Percentiles rank a stretch among this genome's conserved stretches.
Evolutionary conservation across 805 yeast species (phyloP).

Genomic region (Pichia scutulata): DNA sequence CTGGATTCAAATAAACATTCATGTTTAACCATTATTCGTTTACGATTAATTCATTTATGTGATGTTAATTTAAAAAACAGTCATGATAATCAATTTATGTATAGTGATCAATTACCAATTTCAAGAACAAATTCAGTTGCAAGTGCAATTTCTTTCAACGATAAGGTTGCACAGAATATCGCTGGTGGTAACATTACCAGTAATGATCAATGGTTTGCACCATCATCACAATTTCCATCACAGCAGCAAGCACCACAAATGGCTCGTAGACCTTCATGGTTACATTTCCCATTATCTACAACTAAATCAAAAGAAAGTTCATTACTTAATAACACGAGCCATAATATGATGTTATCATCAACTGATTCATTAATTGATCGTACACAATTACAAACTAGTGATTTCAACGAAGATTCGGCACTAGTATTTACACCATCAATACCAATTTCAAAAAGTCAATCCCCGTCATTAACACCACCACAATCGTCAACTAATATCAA

Average conservation of each 20-base stretch:
- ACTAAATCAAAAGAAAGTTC: background rate
- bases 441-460: background rate
- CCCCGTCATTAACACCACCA: background rate
- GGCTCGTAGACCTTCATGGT: constrained; percentile 28
- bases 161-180: constrained; percentile 1
- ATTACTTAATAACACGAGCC: background rate
- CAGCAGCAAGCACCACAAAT: constrained; percentile 3
- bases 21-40: constrained; percentile 26
- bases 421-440: background rate
- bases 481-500: background rate
- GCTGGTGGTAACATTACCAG: background rate
- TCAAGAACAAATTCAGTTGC: constrained; percentile 8
- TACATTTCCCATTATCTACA: constrained; percentile 27
- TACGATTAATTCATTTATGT: constrained; percentile 27
- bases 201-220: background rate
- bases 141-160: constrained; percentile 5
- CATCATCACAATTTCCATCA: background rate
- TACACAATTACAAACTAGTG: constrained; percentile 13
- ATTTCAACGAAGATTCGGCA: background rate
- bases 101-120: constrained; percentile 11
- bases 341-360: constrained; percentile 22
- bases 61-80: constrained; percentile 10
- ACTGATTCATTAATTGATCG: constrained; percentile 30
- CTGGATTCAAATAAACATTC: constrained; percentile 17
- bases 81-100: constrained; percentile 1